Evolutionary conservation across 352 stramenopile genomes (phyloP).

Genomic region (Pelagophyceae sp.): DNA sequence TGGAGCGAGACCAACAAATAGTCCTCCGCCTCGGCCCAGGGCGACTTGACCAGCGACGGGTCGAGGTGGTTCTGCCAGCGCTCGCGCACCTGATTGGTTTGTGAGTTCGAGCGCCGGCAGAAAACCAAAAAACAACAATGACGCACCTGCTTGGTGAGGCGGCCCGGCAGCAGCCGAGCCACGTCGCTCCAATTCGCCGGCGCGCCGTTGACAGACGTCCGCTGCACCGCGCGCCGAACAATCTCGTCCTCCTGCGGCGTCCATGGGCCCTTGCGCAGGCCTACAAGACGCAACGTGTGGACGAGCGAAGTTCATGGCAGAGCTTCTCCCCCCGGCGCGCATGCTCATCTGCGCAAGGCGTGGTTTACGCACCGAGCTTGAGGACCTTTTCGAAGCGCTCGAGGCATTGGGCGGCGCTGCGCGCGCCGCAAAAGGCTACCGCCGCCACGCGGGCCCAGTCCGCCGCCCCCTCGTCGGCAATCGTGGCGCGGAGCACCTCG

Average conservation of each 20-base stretch:
- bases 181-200: conserved; percentile 89
- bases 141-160: conserved; percentile 49
- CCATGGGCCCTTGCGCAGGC: conserved; percentile 78
- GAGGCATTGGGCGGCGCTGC: conserved; percentile 35
- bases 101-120: too few species aligned
- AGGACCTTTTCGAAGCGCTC: conserved; percentile 92
- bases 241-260: conserved; percentile 57
- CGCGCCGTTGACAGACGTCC: not conserved
- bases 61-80: conserved; percentile 91
- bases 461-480: not conserved
- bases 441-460: not conserved
- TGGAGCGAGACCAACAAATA: conserved; percentile 49
- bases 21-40: conserved; percentile 75
- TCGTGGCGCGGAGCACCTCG: not conserved
- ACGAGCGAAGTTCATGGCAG: too few species aligned
- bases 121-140: too few species aligned
- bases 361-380: too few species aligned
- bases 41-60: conserved; percentile 81
- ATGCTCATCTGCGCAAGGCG: too few species aligned
- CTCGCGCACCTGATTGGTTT: conserved; percentile 66
- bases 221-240: conserved; percentile 43
- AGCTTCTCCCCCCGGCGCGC: too few species aligned
- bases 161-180: conserved; percentile 44
- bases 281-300: too few species aligned
- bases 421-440: not conserved